Percentiles rank a stretch among this genome's conserved stretches.
Conservation (phyloP, 768 basidiomycete genomes). For the Tulasnella sp. region DNA sequence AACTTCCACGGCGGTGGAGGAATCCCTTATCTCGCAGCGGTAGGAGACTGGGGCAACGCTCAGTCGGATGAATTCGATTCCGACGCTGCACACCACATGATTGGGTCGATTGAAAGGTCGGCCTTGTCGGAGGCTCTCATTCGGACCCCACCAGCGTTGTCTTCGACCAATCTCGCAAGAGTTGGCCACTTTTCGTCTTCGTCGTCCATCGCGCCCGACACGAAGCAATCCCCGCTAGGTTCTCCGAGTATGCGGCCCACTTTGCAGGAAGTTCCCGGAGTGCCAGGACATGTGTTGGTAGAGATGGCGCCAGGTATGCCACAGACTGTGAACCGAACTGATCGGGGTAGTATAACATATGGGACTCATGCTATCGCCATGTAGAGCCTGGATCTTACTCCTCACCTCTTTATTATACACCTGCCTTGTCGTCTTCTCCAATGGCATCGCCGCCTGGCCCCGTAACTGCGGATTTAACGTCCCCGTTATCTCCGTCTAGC, state of each 20-base stretch:
- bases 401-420: conserved; percentile 11
- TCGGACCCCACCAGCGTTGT: conserved; percentile 10
- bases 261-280: conserved; percentile 24
- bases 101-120: neutral
- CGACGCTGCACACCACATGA: neutral
- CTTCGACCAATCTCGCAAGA: conserved; percentile 12
- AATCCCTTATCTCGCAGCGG: neutral
- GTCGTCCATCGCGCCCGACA: neutral
- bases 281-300: conserved; percentile 29
- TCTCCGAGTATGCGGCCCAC: neutral
- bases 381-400: conserved; percentile 23
- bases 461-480: neutral
- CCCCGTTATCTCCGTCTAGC: conserved; percentile 22
- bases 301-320: conserved; percentile 26
- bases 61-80: neutral
- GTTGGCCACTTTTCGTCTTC: conserved; percentile 10
- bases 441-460: neutral
- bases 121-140: conserved; percentile 9
- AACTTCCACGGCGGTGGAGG: neutral
- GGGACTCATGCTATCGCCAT: conserved; percentile 14
- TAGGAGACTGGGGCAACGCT: neutral
- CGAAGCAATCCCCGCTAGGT: neutral
- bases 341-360: conserved; percentile 20
- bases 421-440: neutral
- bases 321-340: neutral